Evolutionary conservation across 108 stramenopile genomes (phyloP).

Genomic region (Parietichytrium sp.): DNA sequence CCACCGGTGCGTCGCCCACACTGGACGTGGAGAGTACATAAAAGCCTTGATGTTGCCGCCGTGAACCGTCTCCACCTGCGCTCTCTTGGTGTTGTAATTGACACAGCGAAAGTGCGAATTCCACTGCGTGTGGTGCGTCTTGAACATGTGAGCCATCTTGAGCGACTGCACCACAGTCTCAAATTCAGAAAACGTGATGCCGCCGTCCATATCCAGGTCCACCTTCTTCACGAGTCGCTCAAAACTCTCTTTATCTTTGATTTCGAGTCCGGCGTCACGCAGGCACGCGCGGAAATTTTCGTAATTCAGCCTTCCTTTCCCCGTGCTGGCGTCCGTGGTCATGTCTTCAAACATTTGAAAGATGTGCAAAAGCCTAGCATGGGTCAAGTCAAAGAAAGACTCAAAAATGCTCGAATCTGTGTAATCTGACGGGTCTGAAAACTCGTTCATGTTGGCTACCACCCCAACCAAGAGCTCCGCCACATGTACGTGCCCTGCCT

Average conservation of each 20-base stretch:
- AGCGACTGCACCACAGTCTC: slow-evolving; percentile 45
- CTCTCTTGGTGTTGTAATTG: slow-evolving; percentile 27
- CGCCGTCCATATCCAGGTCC: slow-evolving; percentile 51
- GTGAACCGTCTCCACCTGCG: background rate
- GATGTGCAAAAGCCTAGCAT: slow-evolving; percentile 24
- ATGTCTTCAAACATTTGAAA: slow-evolving; percentile 7
- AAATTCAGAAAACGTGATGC: slow-evolving; percentile 55
- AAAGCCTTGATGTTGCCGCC: background rate
- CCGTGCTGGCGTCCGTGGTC: too few species aligned
- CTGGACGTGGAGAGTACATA: slow-evolving; percentile 43
- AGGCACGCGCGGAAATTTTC: slow-evolving; percentile 8
- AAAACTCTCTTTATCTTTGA: slow-evolving; percentile 18
- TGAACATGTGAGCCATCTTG: slow-evolving; percentile 43
- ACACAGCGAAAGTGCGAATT: slow-evolving; percentile 7
- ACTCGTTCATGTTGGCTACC: slow-evolving; percentile 5
- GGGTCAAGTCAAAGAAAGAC: slow-evolving; percentile 12
- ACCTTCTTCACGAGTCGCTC: slow-evolving; percentile 39
- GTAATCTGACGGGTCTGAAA: background rate
- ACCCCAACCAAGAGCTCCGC: slow-evolving; percentile 39
- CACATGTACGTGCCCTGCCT: slow-evolving; percentile 11
- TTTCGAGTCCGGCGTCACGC: slow-evolving; percentile 31
- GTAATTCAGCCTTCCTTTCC: background rate
- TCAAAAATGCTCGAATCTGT: slow-evolving; percentile 20
- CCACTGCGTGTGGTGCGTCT: background rate
- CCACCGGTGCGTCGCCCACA: slow-evolving; percentile 50